Percentiles rank a stretch among this genome's conserved stretches.
Evolutionary conservation across 768 basidiomycete species (phyloP).

Genomic region (Hygrocybe punicea): DNA sequence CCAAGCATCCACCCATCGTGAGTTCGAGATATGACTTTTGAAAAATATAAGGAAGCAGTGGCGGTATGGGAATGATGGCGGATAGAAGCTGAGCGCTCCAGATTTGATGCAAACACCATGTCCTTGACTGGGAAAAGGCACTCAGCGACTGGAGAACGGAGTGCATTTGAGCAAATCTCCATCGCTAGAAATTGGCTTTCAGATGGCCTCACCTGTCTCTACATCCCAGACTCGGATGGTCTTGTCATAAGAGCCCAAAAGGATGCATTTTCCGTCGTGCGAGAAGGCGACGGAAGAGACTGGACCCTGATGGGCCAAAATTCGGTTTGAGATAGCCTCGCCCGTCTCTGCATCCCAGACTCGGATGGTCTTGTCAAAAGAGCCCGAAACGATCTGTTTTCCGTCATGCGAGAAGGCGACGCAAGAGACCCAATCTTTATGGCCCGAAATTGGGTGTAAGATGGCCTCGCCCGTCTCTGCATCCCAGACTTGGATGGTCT

Average conservation of each 20-base stretch:
- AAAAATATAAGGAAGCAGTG: too few relatives aligned
- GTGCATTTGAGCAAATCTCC: too few relatives aligned
- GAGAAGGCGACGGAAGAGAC: not conserved
- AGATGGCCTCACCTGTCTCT: too few relatives aligned
- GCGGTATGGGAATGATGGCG: too few relatives aligned
- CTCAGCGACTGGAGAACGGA: too few relatives aligned
- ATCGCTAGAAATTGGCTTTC: too few relatives aligned
- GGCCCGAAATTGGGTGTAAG: not conserved
- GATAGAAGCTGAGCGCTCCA: too few relatives aligned
- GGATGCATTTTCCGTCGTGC: not conserved
- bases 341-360: not conserved
- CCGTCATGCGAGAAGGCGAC: not conserved
- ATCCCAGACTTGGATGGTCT: not conserved
- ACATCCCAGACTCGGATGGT: not conserved
- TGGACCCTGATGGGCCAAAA: not conserved
- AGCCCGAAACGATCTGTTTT: not conserved
- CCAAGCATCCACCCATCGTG: not conserved
- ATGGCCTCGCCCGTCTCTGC: not conserved
- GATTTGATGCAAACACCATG: too few relatives aligned
- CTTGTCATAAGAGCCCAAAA: not conserved
- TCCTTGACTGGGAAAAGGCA: too few relatives aligned
- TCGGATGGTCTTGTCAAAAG: not conserved
- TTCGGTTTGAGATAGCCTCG: not conserved
- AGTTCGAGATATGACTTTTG: too few relatives aligned
- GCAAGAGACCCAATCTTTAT: not conserved